Base-by-base conservation (phyloP, 805 yeast genomes). In the Saturnispora bothae region DNA sequence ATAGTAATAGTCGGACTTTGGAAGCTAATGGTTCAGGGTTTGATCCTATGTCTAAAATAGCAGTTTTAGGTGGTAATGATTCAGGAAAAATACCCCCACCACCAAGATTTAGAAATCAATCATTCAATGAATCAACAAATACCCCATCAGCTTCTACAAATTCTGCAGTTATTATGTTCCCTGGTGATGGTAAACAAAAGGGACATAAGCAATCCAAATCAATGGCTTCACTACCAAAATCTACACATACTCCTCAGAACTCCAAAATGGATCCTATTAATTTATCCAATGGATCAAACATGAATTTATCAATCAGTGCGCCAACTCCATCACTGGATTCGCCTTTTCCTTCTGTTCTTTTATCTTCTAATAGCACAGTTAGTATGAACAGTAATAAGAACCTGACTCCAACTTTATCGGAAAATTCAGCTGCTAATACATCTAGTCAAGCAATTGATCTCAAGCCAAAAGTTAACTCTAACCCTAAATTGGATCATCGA, bases 111-210 rank as follows among this genome's bases (percentile, higher is more conserved):
- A 48, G 29, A 32, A 44, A 40, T 19, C 35, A 41, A 26, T 32
- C 20, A 14, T 23, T 48, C 9, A 30, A 30, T 13, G 43, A 31
- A 4, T 36, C 36, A 4, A 31, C 38, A n/a, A 39, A 49, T 8
- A 38, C 28, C 25, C 7, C 25, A 22, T 8, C 25, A 22, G 25
- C 10, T 10, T 22, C 25, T 8, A 26, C 48, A n/a, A 40, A 38
- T 15, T 55, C 66, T 27, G 73, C 76, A 1, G 71, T 71, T 16
- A 60, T 71, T 19, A 53, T 71, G 34, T 59, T 71, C 35, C 76
- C 77, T 0, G 70, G 66, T 47, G 69, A 53, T 15, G 38, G 46
- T 2, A 44, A 48, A 20, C 30, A 45, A 4, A 25, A 22, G 10
- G 21, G 19, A 19, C 34, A 31, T 23, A 38, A 33, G 22, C 31